Percentiles rank a stretch among this genome's conserved stretches.
Conservation (phyloP, 2,329 filamentous ascomycete species). For the Neospermospora avenae region DNA sequence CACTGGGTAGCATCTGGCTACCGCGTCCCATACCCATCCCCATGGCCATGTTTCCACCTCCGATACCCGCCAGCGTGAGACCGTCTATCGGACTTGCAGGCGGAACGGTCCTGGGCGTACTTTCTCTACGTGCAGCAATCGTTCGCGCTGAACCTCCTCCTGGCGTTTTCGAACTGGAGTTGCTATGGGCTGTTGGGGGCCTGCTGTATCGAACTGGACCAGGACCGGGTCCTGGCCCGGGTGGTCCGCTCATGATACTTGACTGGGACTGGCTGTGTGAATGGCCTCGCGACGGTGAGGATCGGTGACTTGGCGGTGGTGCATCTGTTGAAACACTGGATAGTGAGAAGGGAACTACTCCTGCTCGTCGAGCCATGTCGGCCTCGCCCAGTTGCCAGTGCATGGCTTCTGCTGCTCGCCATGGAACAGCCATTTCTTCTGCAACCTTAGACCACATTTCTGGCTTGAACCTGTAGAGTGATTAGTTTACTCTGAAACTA, state of each 20-base stretch:
- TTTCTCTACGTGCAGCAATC: constrained; percentile 35
- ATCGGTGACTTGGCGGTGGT: constrained; percentile 38
- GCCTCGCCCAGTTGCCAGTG: constrained; percentile 94
- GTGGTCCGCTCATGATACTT: constrained; percentile 18
- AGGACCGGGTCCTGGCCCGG: constrained; percentile 11
- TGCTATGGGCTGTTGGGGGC: constrained; percentile 23
- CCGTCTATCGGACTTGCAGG: constrained; percentile 40
- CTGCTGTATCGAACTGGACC: constrained; percentile 26
- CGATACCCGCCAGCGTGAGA: constrained; percentile 33
- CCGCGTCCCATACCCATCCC: constrained; percentile 28
- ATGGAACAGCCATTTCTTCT: constrained; percentile 91
- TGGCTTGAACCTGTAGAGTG: constrained; percentile 74
- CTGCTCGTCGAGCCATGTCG: constrained; percentile 91
- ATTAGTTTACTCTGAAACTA: constrained; percentile 18
- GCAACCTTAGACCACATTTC: constrained; percentile 98
- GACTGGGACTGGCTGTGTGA: constrained; percentile 31
- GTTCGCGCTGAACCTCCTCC: constrained; percentile 21
- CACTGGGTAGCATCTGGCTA: constrained; percentile 49
- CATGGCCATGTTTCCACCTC: constrained; percentile 26
- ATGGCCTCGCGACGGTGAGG: constrained; percentile 40
- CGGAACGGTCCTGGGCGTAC: constrained; percentile 34
- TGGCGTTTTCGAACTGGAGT: constrained; percentile 13
- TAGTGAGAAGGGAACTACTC: constrained; percentile 79
- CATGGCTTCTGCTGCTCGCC: constrained; percentile 95
- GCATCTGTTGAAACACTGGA: constrained; percentile 53